phyloP scores from a whole-genome alignment of 257 asterid species.

The Jacaranda mimosifolia region DNA sequence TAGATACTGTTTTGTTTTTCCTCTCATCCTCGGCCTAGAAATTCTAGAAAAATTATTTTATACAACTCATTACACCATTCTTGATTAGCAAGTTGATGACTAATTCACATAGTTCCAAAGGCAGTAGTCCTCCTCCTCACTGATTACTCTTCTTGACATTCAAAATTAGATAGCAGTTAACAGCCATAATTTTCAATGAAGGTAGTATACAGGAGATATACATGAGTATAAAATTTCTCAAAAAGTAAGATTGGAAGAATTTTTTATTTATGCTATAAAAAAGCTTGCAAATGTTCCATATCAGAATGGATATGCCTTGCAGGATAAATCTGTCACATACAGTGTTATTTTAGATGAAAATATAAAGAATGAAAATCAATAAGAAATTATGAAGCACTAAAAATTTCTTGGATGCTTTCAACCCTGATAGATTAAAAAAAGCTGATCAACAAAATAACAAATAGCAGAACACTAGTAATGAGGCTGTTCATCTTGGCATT shows the following conservation, averaged over 20 bases:
- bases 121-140: constrained; percentile 16
- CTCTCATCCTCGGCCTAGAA: background rate
- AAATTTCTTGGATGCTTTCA: constrained; percentile 16
- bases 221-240: constrained; percentile 9
- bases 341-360: background rate
- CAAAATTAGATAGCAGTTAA: constrained; percentile 13
- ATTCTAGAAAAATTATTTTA: background rate
- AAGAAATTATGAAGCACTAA: background rate
- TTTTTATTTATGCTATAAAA: background rate
- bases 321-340: constrained; percentile 7
- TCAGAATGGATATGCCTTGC: background rate
- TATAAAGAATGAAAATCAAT: background rate
- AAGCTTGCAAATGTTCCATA: background rate
- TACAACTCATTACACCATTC: constrained; percentile 12
- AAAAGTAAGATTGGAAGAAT: background rate
- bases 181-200: background rate
- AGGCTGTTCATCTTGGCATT: constrained; percentile 10
- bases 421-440: constrained; percentile 10
- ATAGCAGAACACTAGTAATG: background rate
- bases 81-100: constrained; percentile 14
- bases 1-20: background rate
- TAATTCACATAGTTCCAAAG: constrained; percentile 13
- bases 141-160: constrained; percentile 22
- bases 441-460: background rate
- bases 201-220: background rate